These are phyloP conservation scores for Epichloe coenophiala DNA, from an alignment of 2,329 filamentous ascomycete species.

Conservation along the genomic window DNA sequence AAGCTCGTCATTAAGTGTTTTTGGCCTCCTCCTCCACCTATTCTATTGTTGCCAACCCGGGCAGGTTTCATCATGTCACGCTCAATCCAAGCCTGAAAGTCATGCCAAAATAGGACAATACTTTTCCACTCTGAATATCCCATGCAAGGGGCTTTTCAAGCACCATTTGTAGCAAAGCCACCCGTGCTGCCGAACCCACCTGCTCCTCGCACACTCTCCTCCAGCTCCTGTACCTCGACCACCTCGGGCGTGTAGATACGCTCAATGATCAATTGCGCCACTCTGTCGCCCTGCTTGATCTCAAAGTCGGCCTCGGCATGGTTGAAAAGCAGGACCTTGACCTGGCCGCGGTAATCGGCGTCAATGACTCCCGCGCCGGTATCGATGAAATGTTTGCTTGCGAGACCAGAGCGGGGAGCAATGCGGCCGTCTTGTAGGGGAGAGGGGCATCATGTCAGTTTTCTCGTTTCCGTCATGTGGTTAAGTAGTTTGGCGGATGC, in stretches of 20 bases:
- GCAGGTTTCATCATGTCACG: too few relatives aligned
- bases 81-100: too few relatives aligned
- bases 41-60: not conserved
- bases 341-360: slow-evolving; percentile 86
- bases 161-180: slow-evolving; percentile 2
- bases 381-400: slow-evolving; percentile 90
- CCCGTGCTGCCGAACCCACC: slow-evolving; percentile 91
- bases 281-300: slow-evolving; percentile 72
- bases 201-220: slow-evolving; percentile 79
- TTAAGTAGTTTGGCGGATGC: too few relatives aligned
- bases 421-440: slow-evolving; percentile 60
- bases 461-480: not conserved
- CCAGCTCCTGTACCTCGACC: slow-evolving; percentile 73
- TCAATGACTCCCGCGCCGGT: slow-evolving; percentile 95
- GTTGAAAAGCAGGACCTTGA: slow-evolving; percentile 94
- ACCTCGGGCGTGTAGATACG: slow-evolving; percentile 90
- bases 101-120: too few relatives aligned
- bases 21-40: too few relatives aligned
- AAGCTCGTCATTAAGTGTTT: too few relatives aligned
- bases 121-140: not conserved
- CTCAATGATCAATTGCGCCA: slow-evolving; percentile 90
- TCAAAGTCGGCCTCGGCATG: slow-evolving; percentile 69
- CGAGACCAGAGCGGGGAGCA: slow-evolving; percentile 81
- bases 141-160: not conserved
- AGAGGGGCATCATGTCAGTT: not conserved